Percentiles rank a stretch among this genome's conserved stretches.
Evolutionary conservation across 371 early-diverging fungal species (phyloP).

Genomic region (Apophysomyces ossiformis): DNA sequence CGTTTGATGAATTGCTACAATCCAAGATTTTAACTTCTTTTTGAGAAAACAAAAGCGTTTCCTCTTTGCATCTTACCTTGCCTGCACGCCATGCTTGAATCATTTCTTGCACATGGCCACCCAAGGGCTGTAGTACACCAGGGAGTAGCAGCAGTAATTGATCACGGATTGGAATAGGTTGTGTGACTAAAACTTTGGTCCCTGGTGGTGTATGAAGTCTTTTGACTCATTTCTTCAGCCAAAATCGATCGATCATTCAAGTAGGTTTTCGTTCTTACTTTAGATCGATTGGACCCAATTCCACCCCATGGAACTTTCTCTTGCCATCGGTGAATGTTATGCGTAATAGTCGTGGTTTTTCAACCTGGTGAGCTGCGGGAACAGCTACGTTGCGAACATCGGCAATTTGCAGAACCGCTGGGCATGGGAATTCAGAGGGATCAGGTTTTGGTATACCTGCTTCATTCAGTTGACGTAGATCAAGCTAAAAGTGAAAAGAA

Average conservation of each 20-base stretch:
- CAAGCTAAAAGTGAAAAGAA: constrained; percentile 29
- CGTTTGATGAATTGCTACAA: constrained; percentile 45
- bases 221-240: background rate
- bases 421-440: constrained; percentile 25
- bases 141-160: constrained; percentile 39
- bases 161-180: constrained; percentile 39
- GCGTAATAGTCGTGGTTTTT: constrained; percentile 41
- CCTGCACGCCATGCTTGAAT: constrained; percentile 53
- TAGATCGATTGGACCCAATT: constrained; percentile 42
- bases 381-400: constrained; percentile 42
- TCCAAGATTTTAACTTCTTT: background rate
- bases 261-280: constrained; percentile 19
- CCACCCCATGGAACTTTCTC: constrained; percentile 41
- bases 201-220: constrained; percentile 52
- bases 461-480: constrained; percentile 35
- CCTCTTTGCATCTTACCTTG: constrained; percentile 28
- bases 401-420: constrained; percentile 41
- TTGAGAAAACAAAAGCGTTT: too few relatives aligned
- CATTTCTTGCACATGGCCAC: constrained; percentile 49
- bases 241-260: too few relatives aligned
- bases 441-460: constrained; percentile 31
- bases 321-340: constrained; percentile 45
- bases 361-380: constrained; percentile 39
- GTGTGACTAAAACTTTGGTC: constrained; percentile 40
- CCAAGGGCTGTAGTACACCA: constrained; percentile 38